Conservation (phyloP, 1,284 basidiomycete genomes). For the Trichosporon ovoides region DNA sequence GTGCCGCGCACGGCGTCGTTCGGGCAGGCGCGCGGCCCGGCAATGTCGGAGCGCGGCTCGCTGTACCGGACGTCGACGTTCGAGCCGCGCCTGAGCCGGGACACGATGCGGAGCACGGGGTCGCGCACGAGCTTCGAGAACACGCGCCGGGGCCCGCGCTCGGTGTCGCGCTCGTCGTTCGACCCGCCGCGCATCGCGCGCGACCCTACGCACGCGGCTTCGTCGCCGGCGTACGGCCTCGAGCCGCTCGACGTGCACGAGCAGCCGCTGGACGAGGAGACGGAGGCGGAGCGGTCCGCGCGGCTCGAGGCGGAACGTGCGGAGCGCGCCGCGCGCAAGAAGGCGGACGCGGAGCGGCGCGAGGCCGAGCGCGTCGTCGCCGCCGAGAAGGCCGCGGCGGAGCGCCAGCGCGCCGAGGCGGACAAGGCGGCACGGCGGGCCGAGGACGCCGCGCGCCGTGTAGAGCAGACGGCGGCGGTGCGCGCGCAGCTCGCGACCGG, state of each 20-base stretch:
- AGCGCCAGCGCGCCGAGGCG: background rate
- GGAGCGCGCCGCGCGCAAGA: slow-evolving; percentile 4
- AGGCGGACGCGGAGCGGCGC: slow-evolving; percentile 10
- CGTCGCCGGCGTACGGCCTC: background rate
- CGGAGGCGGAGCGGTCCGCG: slow-evolving; percentile 6
- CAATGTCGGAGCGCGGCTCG: background rate
- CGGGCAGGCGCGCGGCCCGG: slow-evolving; percentile 1
- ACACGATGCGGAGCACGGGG: background rate
- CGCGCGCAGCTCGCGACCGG: slow-evolving; percentile 11
- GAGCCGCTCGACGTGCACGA: slow-evolving; percentile 1
- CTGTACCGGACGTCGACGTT: background rate
- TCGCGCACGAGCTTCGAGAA: background rate
- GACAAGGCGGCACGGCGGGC: background rate
- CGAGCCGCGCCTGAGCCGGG: background rate
- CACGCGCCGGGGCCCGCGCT: background rate
- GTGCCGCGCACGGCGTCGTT: background rate
- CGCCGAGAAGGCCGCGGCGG: background rate
- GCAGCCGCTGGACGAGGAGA: slow-evolving; percentile 6
- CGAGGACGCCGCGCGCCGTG: slow-evolving; percentile 9
- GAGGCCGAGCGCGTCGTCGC: slow-evolving; percentile 6
- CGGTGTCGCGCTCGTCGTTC: background rate
- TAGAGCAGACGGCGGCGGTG: slow-evolving; percentile 9
- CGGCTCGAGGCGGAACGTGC: background rate
- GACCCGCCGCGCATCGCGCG: background rate
- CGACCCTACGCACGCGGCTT: too few relatives aligned